Percentiles rank a stretch among this genome's conserved stretches.
These are phyloP conservation scores for Fusarium xylarioides DNA, from an alignment of 2,329 filamentous ascomycete genomes.

Conservation along the genomic window DNA sequence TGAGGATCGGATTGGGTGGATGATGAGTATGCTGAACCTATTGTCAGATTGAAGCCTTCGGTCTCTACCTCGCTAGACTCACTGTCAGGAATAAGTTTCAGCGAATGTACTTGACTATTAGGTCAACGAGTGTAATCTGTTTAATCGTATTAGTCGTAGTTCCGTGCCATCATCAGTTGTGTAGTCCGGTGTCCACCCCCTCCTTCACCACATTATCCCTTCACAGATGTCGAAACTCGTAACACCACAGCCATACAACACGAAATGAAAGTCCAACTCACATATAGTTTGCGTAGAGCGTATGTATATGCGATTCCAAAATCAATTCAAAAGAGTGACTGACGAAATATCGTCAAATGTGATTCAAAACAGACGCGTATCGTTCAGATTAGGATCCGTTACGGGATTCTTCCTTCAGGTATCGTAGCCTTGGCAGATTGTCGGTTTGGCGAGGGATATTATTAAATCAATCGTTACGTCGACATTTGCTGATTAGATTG, in stretches of 20 bases:
- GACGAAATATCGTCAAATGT: slow-evolving; percentile 56
- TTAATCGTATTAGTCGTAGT: slow-evolving; percentile 13
- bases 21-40: slow-evolving; percentile 24
- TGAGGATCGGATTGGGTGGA: slow-evolving; percentile 31
- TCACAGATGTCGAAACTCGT: not conserved
- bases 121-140: slow-evolving; percentile 61
- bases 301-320: slow-evolving; percentile 42
- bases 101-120: slow-evolving; percentile 68
- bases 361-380: slow-evolving; percentile 42
- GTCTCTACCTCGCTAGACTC: slow-evolving; percentile 21
- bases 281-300: slow-evolving; percentile 45
- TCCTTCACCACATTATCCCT: not conserved
- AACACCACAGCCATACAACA: not conserved
- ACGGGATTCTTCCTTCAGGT: slow-evolving; percentile 23
- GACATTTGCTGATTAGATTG: slow-evolving; percentile 44
- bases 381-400: slow-evolving; percentile 42
- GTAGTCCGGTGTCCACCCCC: not conserved
- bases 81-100: slow-evolving; percentile 60
- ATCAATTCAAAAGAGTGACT: slow-evolving; percentile 56
- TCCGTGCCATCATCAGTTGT: not conserved
- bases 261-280: slow-evolving; percentile 24
- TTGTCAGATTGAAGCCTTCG: slow-evolving; percentile 7
- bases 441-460: slow-evolving; percentile 34
- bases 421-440: slow-evolving; percentile 21
- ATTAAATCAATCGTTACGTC: slow-evolving; percentile 45